These are phyloP conservation scores for Handroanthus guayacan DNA, from an alignment of 257 asterid species.

Conservation along the genomic window DNA sequence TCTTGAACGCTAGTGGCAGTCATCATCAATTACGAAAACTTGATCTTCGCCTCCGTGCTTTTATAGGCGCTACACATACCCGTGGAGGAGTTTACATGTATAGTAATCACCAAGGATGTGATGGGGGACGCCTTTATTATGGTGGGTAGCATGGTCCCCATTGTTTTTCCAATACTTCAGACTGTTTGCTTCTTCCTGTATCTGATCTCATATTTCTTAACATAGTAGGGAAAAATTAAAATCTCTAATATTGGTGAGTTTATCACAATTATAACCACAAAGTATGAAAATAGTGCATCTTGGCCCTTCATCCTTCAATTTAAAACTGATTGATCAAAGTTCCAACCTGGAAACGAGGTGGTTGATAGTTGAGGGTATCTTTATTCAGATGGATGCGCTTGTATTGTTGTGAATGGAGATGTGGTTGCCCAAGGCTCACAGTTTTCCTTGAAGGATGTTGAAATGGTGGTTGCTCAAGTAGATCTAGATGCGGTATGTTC, in stretches of 20 bases:
- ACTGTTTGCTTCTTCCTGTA: conserved; percentile 13
- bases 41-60: conserved; percentile 86
- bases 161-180: conserved; percentile 11
- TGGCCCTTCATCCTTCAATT: conserved; percentile 1
- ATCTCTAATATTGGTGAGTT: neutral
- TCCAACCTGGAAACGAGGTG: conserved; percentile 27
- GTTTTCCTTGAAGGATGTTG: conserved; percentile 92
- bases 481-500: conserved; percentile 93
- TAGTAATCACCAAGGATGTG: conserved; percentile 97
- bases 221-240: neutral
- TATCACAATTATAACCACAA: neutral
- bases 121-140: conserved; percentile 93
- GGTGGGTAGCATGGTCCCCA: conserved; percentile 55
- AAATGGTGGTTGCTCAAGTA: conserved; percentile 88
- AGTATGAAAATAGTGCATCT: neutral
- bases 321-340: conserved; percentile 10
- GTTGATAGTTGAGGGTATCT: neutral
- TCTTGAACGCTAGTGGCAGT: conserved; percentile 98
- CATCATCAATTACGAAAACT: conserved; percentile 95
- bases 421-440: conserved; percentile 96
- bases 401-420: conserved; percentile 91
- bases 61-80: conserved; percentile 91
- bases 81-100: conserved; percentile 99
- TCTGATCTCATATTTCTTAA: neutral
- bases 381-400: conserved; percentile 92